Base-by-base conservation (phyloP, 345 rosid genomes). In the Adansonia digitata region DNA sequence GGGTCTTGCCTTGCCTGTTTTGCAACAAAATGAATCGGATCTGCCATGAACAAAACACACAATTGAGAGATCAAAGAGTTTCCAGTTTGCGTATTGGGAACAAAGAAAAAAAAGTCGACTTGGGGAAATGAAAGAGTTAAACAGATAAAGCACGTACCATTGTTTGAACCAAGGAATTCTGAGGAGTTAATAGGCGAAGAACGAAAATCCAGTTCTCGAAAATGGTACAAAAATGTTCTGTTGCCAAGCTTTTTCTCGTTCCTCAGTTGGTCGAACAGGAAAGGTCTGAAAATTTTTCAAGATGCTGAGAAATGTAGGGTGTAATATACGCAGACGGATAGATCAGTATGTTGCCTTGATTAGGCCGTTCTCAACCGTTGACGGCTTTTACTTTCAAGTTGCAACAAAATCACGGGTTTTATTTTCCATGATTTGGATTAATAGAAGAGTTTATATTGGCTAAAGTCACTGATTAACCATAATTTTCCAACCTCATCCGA, bases 1-100 rank as follows among this genome's bases (percentile, higher is more conserved):
- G 97, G 74, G 98, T 94, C 93, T 94, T 94, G 12, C 98, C 98
- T 82, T 94, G 97, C 85, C 98, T 88, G 86, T 94, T 94, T 85
- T 94, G 98, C 79, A 94, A 81, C 78, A 94, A 87, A 70, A 94
- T 93, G 90, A 94, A 92, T 29, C 98, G 98, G 96, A 94, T 94
- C 98, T 93, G 88, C 74, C 77, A 67, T 60, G 24, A n/a, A 17
- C 5, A 42, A 29, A 35, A 48, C 12, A n/a, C n/a, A n/a, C n/a
- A n/a, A n/a, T n/a, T n/a, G n/a, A n/a, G n/a, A n/a, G n/a, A n/a
- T n/a, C n/a, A n/a, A n/a, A n/a, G n/a, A n/a, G n/a, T n/a, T 17
- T 60, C 45, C 14, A 34, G 45, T 15, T 27, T 40, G 26, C 27
- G 6, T 55, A 45, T 60, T 18, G n/a, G n/a, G n/a, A n/a, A n/a